These are phyloP conservation scores for Petunia secreta DNA, from an alignment of 257 asterid species.

Conservation along the genomic window DNA sequence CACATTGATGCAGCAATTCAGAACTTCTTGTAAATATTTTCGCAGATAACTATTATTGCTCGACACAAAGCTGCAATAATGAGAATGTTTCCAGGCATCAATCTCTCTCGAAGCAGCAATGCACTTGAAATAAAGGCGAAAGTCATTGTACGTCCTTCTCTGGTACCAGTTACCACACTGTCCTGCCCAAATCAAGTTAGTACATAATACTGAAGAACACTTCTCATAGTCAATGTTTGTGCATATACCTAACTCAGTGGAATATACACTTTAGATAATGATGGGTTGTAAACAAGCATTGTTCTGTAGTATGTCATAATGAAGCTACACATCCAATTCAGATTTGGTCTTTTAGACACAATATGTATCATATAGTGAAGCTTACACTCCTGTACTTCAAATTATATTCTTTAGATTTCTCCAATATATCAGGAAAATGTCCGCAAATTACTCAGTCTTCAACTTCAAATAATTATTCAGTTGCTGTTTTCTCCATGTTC, in stretches of 20 bases:
- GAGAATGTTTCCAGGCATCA: neutral
- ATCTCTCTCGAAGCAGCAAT: neutral
- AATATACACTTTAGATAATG: neutral
- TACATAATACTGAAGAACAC: neutral
- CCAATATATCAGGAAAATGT: neutral
- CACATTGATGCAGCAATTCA: neutral
- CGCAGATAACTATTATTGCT: neutral
- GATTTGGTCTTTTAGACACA: neutral
- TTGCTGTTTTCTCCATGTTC: neutral
- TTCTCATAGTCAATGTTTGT: constrained; percentile 12
- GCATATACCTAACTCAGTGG: neutral
- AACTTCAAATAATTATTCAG: neutral
- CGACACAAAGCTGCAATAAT: neutral
- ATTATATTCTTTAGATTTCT: neutral
- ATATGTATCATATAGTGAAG: neutral
- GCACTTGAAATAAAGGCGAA: neutral
- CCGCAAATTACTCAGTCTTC: neutral
- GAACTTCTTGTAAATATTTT: constrained; percentile 17
- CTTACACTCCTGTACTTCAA: neutral
- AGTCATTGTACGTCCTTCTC: neutral
- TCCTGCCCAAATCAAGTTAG: constrained; percentile 5
- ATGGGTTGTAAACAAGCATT: neutral
- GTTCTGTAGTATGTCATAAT: neutral
- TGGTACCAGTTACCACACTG: neutral
- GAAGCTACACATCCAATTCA: neutral